phyloP scores from a whole-genome alignment of 306 rosid genomes.

The Luffa acutangula region DNA sequence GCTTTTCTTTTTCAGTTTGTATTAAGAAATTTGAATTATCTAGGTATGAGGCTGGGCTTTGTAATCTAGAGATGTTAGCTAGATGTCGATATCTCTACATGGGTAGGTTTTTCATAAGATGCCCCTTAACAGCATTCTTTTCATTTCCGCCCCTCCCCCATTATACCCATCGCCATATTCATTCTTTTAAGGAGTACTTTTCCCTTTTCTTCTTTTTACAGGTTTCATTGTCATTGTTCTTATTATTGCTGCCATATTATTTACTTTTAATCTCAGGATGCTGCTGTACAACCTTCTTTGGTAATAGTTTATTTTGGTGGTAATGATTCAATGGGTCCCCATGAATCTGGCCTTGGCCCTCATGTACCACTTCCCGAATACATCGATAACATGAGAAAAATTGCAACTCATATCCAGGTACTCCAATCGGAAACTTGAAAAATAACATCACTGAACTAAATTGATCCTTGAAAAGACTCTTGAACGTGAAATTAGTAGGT shows the following conservation, averaged over 20 bases:
- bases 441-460: background rate
- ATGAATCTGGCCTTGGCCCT: slow-evolving; percentile 81
- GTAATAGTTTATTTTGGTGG: slow-evolving; percentile 91
- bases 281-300: slow-evolving; percentile 67
- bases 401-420: slow-evolving; percentile 72
- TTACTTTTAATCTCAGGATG: slow-evolving; percentile 37
- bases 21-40: background rate
- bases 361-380: slow-evolving; percentile 88
- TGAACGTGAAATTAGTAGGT: background rate
- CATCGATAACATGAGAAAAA: slow-evolving; percentile 62
- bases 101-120: background rate
- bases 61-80: background rate
- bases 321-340: slow-evolving; percentile 92
- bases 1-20: background rate
- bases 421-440: background rate
- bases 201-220: background rate
- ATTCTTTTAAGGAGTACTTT: background rate
- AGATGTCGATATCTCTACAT: background rate
- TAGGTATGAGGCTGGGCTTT: background rate
- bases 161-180: background rate
- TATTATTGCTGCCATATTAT: background rate
- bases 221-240: background rate
- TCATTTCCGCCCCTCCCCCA: background rate
- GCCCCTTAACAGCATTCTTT: background rate
- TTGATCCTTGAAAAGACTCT: background rate